phyloP scores from a whole-genome alignment of 1,284 basidiomycete species.

The Apiotrichum gracile region DNA sequence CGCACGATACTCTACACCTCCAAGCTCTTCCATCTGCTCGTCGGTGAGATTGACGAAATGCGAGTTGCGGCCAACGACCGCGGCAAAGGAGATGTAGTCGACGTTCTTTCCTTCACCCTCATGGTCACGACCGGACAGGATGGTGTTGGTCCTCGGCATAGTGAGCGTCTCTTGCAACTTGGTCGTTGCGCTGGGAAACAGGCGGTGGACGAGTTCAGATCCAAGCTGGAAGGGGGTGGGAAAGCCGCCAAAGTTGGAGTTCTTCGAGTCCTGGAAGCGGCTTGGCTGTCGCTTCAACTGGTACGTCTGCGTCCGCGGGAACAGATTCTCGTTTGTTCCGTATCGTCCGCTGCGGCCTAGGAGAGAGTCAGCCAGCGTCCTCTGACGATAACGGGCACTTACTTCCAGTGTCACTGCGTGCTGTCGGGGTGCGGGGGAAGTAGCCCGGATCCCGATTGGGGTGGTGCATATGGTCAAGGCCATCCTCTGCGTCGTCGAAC shows the following conservation, averaged over 20 bases:
- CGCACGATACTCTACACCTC: slow-evolving; percentile 91
- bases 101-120: slow-evolving; percentile 54
- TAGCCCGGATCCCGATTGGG: slow-evolving; percentile 12
- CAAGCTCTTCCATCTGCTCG: slow-evolving; percentile 83
- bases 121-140: slow-evolving; percentile 40
- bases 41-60: slow-evolving; percentile 72
- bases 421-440: slow-evolving; percentile 39
- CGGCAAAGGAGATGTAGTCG: slow-evolving; percentile 80
- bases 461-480: slow-evolving; percentile 11
- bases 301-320: slow-evolving; percentile 41
- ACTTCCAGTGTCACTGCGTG: slow-evolving; percentile 23
- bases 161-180: slow-evolving; percentile 62
- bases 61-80: slow-evolving; percentile 78
- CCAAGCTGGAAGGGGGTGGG: slow-evolving; percentile 68
- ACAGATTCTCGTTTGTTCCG: slow-evolving; percentile 7
- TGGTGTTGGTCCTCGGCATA: slow-evolving; percentile 64
- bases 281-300: slow-evolving; percentile 40
- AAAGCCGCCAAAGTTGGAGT: slow-evolving; percentile 71
- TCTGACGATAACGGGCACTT: background rate
- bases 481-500: slow-evolving; percentile 49
- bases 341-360: no score
- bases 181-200: slow-evolving; percentile 58
- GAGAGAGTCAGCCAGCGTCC: no score
- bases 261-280: slow-evolving; percentile 24
- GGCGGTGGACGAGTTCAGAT: slow-evolving; percentile 49